These are phyloP conservation scores for Diversispora epigaea DNA, from an alignment of 192 early-diverging fungal genomes.

Conservation along the genomic window DNA sequence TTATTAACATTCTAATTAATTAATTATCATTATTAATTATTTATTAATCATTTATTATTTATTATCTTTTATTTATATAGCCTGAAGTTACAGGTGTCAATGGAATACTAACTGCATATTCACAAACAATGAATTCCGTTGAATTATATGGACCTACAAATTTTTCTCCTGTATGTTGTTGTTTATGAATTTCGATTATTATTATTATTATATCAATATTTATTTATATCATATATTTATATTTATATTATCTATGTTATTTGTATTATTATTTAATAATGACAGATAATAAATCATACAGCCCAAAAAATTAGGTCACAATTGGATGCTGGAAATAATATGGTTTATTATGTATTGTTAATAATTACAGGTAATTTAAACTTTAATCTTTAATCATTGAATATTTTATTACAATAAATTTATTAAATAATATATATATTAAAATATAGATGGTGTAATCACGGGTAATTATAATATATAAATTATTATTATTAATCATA, in stretches of 20 bases:
- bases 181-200: no score
- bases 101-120: conserved; percentile 50
- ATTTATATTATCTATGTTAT: no score
- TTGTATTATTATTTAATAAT: no score
- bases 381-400: conserved; percentile 32
- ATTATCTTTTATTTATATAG: conserved; percentile 41
- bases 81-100: conserved; percentile 39
- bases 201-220: no score
- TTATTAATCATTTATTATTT: conserved; percentile 12
- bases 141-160: conserved; percentile 41
- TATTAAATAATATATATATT: conserved; percentile 16
- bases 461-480: background rate
- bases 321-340: no score
- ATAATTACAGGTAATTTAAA: conserved; percentile 25
- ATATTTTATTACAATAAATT: conserved; percentile 24
- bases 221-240: no score
- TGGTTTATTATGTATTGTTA: conserved; percentile 7
- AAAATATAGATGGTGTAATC: conserved; percentile 33
- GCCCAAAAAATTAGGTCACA: no score
- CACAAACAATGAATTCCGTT: conserved; percentile 38
- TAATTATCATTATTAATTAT: no score
- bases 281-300: no score
- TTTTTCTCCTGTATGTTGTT: background rate
- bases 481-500: no score
- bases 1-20: background rate